phyloP scores from a whole-genome alignment of 768 basidiomycete species.

The Leccinum incarnatum region DNA sequence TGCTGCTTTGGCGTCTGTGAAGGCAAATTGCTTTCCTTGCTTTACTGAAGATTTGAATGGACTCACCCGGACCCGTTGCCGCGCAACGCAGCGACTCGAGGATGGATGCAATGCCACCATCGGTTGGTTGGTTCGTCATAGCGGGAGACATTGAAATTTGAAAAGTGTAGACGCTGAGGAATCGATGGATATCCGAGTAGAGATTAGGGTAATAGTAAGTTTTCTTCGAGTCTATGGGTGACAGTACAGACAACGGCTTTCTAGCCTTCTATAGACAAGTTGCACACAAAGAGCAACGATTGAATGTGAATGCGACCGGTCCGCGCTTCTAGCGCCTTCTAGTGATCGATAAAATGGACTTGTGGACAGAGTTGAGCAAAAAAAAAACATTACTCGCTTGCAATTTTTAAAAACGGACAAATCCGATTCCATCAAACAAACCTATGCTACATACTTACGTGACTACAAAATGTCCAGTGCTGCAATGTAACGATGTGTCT shows the following conservation, averaged over 20 bases:
- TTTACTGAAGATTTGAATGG: neutral
- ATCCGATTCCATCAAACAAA: neutral
- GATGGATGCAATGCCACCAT: constrained; percentile 42
- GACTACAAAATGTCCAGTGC: neutral
- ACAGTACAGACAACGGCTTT: constrained; percentile 5
- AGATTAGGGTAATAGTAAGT: constrained; percentile 18
- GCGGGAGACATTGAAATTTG: constrained; percentile 55
- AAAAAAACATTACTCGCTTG: neutral
- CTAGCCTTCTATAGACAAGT: constrained; percentile 18
- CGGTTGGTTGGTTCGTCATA: constrained; percentile 43
- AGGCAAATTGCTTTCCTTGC: constrained; percentile 2
- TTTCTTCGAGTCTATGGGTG: constrained; percentile 21
- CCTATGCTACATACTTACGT: neutral
- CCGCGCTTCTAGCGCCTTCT: neutral
- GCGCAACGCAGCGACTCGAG: constrained; percentile 51
- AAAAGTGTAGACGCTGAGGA: constrained; percentile 2
- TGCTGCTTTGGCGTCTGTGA: constrained; percentile 76
- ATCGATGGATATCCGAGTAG: constrained; percentile 15
- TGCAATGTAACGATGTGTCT: neutral
- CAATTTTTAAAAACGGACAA: neutral
- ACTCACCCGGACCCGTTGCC: constrained; percentile 59
- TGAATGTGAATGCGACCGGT: neutral
- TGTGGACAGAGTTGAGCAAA: neutral
- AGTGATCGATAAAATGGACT: neutral
- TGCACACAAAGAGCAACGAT: neutral